Evolutionary conservation across 2,329 filamentous ascomycete genomes (phyloP).

Genomic region (Venturia nashicola): DNA sequence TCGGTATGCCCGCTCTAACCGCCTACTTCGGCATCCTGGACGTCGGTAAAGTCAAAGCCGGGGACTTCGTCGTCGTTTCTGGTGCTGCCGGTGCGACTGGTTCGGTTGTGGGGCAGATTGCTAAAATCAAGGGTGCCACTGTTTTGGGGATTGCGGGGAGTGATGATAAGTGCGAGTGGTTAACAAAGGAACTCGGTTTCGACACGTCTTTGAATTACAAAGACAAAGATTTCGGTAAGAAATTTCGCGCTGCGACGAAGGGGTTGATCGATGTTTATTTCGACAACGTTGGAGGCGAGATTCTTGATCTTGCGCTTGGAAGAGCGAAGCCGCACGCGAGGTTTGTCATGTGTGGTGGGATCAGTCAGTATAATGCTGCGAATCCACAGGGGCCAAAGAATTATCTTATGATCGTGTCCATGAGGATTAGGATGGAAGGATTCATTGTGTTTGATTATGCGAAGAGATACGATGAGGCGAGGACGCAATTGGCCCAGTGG

Average conservation of each 20-base stretch:
- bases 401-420: conserved; percentile 39
- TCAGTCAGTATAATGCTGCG: conserved; percentile 54
- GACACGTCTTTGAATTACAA: conserved; percentile 62
- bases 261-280: conserved; percentile 57
- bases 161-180: conserved; percentile 54
- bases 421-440: conserved; percentile 51
- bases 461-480: conserved; percentile 44
- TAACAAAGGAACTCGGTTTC: conserved; percentile 52
- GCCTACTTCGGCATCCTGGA: conserved; percentile 65
- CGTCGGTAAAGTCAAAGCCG: conserved; percentile 53
- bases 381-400: conserved; percentile 45
- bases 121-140: conserved; percentile 55
- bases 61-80: conserved; percentile 65
- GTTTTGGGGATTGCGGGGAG: conserved; percentile 56
- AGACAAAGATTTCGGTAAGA: conserved; percentile 44
- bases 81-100: conserved; percentile 71
- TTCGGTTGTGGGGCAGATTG: conserved; percentile 64
- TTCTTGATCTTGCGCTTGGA: conserved; percentile 52
- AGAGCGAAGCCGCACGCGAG: conserved; percentile 51
- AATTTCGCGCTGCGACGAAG: conserved; percentile 48
- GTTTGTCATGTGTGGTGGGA: conserved; percentile 60
- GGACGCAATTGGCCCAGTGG: conserved; percentile 53
- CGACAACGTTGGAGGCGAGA: conserved; percentile 63
- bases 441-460: conserved; percentile 63
- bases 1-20: conserved; percentile 43